Percentiles rank a stretch among this genome's conserved stretches.
Evolutionary conservation across 2,329 filamentous ascomycete species (phyloP).

Genomic region (Exophiala lecanii-corni): DNA sequence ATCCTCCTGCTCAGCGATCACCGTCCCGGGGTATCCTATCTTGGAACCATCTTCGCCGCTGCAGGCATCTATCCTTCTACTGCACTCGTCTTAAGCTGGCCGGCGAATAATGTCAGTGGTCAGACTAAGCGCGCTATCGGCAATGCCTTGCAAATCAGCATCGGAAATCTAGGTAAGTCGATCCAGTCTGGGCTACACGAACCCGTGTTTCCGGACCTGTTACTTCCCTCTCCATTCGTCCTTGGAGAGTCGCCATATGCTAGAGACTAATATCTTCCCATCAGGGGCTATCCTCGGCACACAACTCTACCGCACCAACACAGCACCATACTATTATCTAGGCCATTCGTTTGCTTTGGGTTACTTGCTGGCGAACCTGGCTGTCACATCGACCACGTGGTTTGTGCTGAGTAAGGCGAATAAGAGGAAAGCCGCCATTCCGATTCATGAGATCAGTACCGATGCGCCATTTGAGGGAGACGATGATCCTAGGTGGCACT

Average conservation of each 20-base stretch:
- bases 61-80: slow-evolving; percentile 62
- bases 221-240: too few relatives aligned
- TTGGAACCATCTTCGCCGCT: slow-evolving; percentile 59
- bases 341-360: slow-evolving; percentile 64
- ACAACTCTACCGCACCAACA: slow-evolving; percentile 60
- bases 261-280: too few relatives aligned
- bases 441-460: slow-evolving; percentile 21
- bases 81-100: slow-evolving; percentile 59
- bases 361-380: slow-evolving; percentile 57
- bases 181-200: slow-evolving; percentile 54
- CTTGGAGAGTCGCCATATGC: too few relatives aligned
- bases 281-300: slow-evolving; percentile 50
- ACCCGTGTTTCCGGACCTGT: too few relatives aligned
- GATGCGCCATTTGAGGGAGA: slow-evolving; percentile 29
- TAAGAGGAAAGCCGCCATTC: slow-evolving; percentile 26
- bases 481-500: slow-evolving; percentile 27
- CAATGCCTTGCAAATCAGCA: slow-evolving; percentile 67
- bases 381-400: slow-evolving; percentile 52
- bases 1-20: slow-evolving; percentile 54
- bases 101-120: slow-evolving; percentile 66
- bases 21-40: slow-evolving; percentile 55
- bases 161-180: slow-evolving; percentile 58
- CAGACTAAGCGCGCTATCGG: slow-evolving; percentile 66
- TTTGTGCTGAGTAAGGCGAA: slow-evolving; percentile 57
- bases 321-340: slow-evolving; percentile 59